Evolutionary conservation across 768 basidiomycete species (phyloP).

Genomic region (Crucibulum laeve): DNA sequence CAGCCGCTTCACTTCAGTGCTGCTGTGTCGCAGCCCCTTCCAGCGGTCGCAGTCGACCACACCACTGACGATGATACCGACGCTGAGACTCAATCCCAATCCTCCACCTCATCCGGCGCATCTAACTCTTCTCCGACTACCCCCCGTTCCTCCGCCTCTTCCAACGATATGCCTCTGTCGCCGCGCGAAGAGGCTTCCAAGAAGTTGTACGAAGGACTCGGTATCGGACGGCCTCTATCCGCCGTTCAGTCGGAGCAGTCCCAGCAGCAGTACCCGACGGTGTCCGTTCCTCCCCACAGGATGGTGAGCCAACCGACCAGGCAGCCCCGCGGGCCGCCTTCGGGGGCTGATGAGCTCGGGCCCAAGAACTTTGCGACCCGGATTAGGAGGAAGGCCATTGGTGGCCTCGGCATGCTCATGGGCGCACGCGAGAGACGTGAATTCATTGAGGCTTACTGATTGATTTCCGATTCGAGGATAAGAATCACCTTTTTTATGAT

Average conservation of each 20-base stretch:
- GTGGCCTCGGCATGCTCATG: slow-evolving; percentile 75
- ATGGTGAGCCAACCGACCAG: slow-evolving; percentile 70
- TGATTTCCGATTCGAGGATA: slow-evolving; percentile 4
- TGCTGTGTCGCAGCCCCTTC: slow-evolving; percentile 45
- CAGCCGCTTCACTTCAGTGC: slow-evolving; percentile 62
- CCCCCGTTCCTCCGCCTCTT: slow-evolving; percentile 60
- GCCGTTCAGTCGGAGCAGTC: slow-evolving; percentile 31
- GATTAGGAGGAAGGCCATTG: slow-evolving; percentile 81
- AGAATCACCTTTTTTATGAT: slow-evolving; percentile 8
- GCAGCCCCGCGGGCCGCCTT: slow-evolving; percentile 86
- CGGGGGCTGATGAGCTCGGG: slow-evolving; percentile 80
- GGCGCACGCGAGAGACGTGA: slow-evolving; percentile 79
- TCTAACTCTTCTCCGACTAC: slow-evolving; percentile 71
- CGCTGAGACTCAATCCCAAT: slow-evolving; percentile 55
- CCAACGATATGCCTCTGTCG: slow-evolving; percentile 61
- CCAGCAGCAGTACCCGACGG: slow-evolving; percentile 30
- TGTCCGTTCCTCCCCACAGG: slow-evolving; percentile 46
- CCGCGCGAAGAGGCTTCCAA: slow-evolving; percentile 84
- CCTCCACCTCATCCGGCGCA: slow-evolving; percentile 52
- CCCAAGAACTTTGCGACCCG: slow-evolving; percentile 88
- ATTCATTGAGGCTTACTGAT: slow-evolving; percentile 65
- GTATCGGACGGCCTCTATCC: slow-evolving; percentile 70
- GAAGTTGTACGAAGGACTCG: slow-evolving; percentile 85
- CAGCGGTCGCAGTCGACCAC: slow-evolving; percentile 54
- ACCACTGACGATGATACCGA: slow-evolving; percentile 48